Evolutionary conservation across 441 rosid genomes (phyloP), one percentile per base, ranked within the genome.

Genomic region (Isatis lusitanica): DNA sequence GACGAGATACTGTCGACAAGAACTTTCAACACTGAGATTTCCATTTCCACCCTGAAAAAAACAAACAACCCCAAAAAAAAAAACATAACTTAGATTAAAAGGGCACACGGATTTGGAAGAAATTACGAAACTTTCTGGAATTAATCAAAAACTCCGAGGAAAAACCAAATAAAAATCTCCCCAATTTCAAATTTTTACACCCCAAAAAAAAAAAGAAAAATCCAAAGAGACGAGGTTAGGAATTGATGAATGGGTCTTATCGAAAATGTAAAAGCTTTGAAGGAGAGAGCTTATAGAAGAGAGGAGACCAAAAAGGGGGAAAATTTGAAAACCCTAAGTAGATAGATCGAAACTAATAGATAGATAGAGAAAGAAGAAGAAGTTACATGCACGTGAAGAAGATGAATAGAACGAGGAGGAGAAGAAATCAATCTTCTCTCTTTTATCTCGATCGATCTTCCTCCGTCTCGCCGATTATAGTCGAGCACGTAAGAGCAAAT

Each of bases 1-100:
- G 85, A 84, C n/a, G 91, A 85, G 80, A 89, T 84, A 39, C 84
- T 84, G 43, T 75, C 81, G 16, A 87, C 83, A 79, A 95, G 90
- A 61, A 74, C 85, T 81, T 84, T 88, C 79, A 92, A 70, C 60
- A 84, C 74, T 2, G 97, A 87, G 68, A 84, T 85, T 86, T 85
- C 94, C 99, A 90, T 96, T 73, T 77, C 72, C 66, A 84, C 87
- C 95, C 74, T 88, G 87, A 67, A 69, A 7, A 7, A 35, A 35
- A 7, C 9, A 35, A 35, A 35, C 9, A 35, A 35, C 9, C 2
- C 9, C 2, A 66, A 48, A 55, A 30, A 64, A 71, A 65, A 10
- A 47, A 11, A 8, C 6, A 2, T 38, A 74, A 38, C 44, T 56
- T 15, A 5, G 30, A 60, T 42, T 28, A 59, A 74, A 36, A 28